Conservation (phyloP, 2,329 filamentous ascomycete species). For the Sporothrix mexicana region DNA sequence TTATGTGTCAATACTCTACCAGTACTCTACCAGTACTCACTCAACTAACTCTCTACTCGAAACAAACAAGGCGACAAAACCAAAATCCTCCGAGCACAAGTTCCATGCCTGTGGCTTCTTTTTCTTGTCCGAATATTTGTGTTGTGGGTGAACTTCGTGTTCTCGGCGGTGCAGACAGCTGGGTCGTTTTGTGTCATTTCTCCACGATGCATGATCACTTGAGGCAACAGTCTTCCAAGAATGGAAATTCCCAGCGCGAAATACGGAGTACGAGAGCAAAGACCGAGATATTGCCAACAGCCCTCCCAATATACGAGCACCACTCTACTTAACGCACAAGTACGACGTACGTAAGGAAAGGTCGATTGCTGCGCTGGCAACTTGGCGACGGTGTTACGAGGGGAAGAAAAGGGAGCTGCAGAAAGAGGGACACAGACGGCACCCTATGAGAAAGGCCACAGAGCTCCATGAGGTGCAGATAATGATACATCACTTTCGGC, state of each 20-base stretch:
- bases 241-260: background rate
- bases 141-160: background rate
- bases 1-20: constrained; percentile 4
- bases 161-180: background rate
- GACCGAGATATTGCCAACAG: background rate
- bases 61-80: constrained; percentile 5
- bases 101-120: constrained; percentile 9
- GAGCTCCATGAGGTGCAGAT: constrained; percentile 17
- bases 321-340: background rate
- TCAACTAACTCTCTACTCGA: constrained; percentile 8
- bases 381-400: constrained; percentile 9
- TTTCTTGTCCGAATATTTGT: background rate
- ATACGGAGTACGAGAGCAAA: background rate
- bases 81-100: constrained; percentile 26
- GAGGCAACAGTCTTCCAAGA: background rate
- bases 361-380: constrained; percentile 23
- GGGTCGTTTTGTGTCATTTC: no score
- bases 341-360: no score
- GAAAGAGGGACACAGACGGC: no score
- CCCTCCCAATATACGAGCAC: background rate
- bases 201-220: constrained; percentile 9
- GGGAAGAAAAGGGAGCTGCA: background rate
- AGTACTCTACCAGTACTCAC: no score
- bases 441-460: background rate
- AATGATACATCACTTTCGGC: constrained; percentile 19